A percentile compares a stretch with the other conserved stretches of the same genome.
These are phyloP conservation scores for Eucalyptus marginata DNA, from an alignment of 345 rosid species.

Conservation along the genomic window DNA sequence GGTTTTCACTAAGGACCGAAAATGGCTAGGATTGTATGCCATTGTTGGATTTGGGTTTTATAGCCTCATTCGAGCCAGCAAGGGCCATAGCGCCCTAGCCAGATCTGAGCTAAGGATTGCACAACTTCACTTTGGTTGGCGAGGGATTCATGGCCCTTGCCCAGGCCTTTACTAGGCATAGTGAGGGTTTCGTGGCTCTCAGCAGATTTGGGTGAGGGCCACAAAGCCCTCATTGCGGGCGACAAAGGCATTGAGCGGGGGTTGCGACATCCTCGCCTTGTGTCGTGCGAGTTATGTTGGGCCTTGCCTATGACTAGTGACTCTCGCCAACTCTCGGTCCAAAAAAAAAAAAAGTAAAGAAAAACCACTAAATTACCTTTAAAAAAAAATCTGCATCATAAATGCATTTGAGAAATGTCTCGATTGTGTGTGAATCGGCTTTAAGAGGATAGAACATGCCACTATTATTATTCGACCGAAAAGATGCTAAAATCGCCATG, in stretches of 20 bases:
- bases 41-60: accelerated
- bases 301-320: not conserved
- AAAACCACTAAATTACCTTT: not conserved
- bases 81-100: too few species aligned
- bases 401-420: not conserved
- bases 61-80: accelerated
- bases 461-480: not conserved
- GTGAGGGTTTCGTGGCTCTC: accelerated
- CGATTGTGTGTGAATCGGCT: not conserved
- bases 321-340: not conserved
- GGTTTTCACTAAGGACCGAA: accelerated
- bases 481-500: not conserved
- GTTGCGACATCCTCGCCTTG: too few species aligned
- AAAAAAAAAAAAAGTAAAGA: too few species aligned
- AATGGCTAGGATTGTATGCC: accelerated
- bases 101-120: accelerated
- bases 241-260: too few species aligned
- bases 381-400: too few species aligned
- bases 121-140: accelerated
- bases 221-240: too few species aligned
- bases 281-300: accelerated
- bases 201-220: too few species aligned
- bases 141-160: too few species aligned
- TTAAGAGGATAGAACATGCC: not conserved
- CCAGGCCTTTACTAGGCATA: accelerated